Conservation (phyloP, 768 basidiomycete genomes). For the Boletus coccyginus region DNA sequence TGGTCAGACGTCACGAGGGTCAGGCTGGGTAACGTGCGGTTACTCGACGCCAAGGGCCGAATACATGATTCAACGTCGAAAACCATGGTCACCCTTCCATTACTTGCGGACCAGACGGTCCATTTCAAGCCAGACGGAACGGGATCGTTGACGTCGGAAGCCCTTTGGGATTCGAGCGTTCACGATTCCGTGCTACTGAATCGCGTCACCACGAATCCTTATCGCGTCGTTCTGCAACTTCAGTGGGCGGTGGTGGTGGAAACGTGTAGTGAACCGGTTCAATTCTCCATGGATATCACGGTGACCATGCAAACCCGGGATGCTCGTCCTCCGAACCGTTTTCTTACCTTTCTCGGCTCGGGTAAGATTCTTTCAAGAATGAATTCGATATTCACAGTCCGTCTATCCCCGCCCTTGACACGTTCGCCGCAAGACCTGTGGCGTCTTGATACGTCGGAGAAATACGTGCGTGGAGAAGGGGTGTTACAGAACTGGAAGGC, state of each 20-base stretch:
- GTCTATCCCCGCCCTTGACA: slow-evolving; percentile 79
- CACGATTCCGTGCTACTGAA: slow-evolving; percentile 88
- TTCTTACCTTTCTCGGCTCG: slow-evolving; percentile 74
- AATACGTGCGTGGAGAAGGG: slow-evolving; percentile 94
- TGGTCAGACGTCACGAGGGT: slow-evolving; percentile 81
- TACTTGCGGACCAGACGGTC: slow-evolving; percentile 68
- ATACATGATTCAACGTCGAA: slow-evolving; percentile 76
- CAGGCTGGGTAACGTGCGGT: slow-evolving; percentile 77
- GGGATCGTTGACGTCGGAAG: slow-evolving; percentile 62
- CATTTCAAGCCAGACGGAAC: slow-evolving; percentile 87
- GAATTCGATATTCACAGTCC: slow-evolving; percentile 80
- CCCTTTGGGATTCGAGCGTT: slow-evolving; percentile 90
- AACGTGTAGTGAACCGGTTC: slow-evolving; percentile 79
- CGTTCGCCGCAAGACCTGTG: slow-evolving; percentile 88
- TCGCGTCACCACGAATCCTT: slow-evolving; percentile 72
- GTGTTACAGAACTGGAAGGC: slow-evolving; percentile 79
- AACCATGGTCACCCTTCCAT: slow-evolving; percentile 65
- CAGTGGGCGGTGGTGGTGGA: slow-evolving; percentile 80
- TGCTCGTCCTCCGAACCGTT: slow-evolving; percentile 75
- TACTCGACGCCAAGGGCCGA: slow-evolving; percentile 81
- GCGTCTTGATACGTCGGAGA: slow-evolving; percentile 92
- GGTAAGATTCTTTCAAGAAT: slow-evolving; percentile 75
- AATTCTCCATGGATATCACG: slow-evolving; percentile 85
- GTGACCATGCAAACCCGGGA: slow-evolving; percentile 83
- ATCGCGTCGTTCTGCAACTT: slow-evolving; percentile 77